Base-by-base conservation (phyloP, 2,329 filamentous ascomycete genomes). In the Alternaria tenuissima region DNA sequence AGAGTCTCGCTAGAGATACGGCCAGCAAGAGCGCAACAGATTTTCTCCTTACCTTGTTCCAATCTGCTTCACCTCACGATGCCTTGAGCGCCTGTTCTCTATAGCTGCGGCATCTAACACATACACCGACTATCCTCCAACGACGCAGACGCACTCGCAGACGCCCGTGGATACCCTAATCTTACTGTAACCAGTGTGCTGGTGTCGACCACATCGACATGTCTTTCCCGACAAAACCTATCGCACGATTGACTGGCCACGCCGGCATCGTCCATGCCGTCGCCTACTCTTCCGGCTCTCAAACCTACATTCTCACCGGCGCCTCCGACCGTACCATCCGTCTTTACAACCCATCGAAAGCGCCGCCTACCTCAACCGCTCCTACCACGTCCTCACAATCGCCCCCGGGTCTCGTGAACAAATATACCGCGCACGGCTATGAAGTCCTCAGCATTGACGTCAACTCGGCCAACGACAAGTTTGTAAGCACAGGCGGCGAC, bases 391-490 rank as follows among this genome's bases (percentile, higher is more conserved):
- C 70, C 67, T 59, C 65, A n/a, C 53, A 64, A 18, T 66, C 63
- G 46, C 39, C 75, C 66, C 47, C 72, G 2, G 72, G 78, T 2
- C 88, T 95, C 4, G 92, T 99, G 74, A 94, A 97, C 80, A 91
- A 88, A 36, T 99, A 97, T 81, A 83, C 89, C 36, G 92, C 91
- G 3, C 95, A 99, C 80, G 94, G 93, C 67, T 97, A 99, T 82
- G 91, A 94, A 69, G 91, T 99, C 7, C 89, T 97, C 61, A 91
- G 92, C 67, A 84, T 99, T 39, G 84, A 87, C 53, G 90, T 97
- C 51, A 78, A 82, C 18, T 74, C 82, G 24, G 90, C 93, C 81
- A 99, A 99, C 79, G 87, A 92, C 66, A 88, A 88, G 43, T 97
- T 99, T 78, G 90, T 89, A 9, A 94, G 90, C n/a, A 87, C 88